Percentiles rank a stretch among this genome's conserved stretches.
Evolutionary conservation across 805 yeast species (phyloP).

Genomic region (Candida dajiaensis): DNA sequence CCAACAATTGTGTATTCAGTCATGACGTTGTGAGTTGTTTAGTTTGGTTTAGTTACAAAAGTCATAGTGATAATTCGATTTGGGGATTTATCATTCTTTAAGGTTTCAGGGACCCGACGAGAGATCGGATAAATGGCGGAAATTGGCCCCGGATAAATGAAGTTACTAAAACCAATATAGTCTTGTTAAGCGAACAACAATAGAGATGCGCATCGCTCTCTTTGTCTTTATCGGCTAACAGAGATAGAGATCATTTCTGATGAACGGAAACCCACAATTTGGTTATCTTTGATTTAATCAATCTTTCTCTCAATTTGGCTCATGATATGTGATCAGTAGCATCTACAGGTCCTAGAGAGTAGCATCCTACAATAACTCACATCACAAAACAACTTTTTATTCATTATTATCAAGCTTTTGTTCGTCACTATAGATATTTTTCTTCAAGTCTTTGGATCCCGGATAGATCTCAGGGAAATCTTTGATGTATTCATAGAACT

Average conservation of each 20-base stretch:
- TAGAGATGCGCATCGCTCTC: too few species aligned
- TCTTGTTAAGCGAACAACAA: not conserved
- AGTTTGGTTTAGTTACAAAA: not conserved
- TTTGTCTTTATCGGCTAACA: too few species aligned
- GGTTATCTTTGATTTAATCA: too few species aligned
- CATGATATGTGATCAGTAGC: too few species aligned
- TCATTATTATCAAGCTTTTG: constrained; percentile 10
- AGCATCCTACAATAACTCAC: too few species aligned
- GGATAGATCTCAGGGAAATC: constrained; percentile 35
- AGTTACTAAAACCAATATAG: not conserved
- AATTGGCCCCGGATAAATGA: not conserved
- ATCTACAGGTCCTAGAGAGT: too few species aligned
- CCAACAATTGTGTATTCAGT: constrained; percentile 33
- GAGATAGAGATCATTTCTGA: too few species aligned
- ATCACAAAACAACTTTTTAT: not conserved
- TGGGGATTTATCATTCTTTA: not conserved
- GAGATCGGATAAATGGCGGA: not conserved
- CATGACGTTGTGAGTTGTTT: too few species aligned
- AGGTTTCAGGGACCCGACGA: not conserved
- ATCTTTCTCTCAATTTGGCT: too few species aligned
- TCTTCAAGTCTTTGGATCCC: constrained; percentile 19
- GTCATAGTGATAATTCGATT: not conserved
- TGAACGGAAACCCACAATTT: too few species aligned
- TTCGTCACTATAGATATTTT: constrained; percentile 6
- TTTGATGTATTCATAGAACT: constrained; percentile 29